Evolutionary conservation across 371 early-diverging fungal genomes (phyloP).

Genomic region (Mucor plumbeus): DNA sequence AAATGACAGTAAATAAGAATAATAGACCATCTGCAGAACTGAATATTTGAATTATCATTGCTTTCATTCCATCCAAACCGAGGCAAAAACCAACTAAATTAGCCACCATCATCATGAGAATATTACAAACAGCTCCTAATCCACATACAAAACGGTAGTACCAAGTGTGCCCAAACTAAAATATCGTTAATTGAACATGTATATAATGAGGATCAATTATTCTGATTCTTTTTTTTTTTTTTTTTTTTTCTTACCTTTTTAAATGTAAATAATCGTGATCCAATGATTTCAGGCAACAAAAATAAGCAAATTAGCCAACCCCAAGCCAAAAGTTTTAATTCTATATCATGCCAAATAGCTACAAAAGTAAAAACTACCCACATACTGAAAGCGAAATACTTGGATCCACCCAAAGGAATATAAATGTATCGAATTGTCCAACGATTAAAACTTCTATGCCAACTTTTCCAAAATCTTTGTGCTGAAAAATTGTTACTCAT

Average conservation of each 20-base stretch:
- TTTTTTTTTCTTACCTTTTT: slow-evolving; percentile 43
- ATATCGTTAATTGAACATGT: background rate
- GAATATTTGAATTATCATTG: slow-evolving; percentile 61
- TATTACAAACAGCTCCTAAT: slow-evolving; percentile 83
- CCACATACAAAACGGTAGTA: slow-evolving; percentile 86
- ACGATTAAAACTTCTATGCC: slow-evolving; percentile 92
- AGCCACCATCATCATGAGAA: slow-evolving; percentile 92
- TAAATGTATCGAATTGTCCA: slow-evolving; percentile 93
- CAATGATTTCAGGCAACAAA: slow-evolving; percentile 84
- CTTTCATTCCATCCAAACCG: slow-evolving; percentile 82
- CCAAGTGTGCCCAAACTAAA: slow-evolving; percentile 63
- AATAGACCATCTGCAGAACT: slow-evolving; percentile 48
- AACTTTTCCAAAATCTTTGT: slow-evolving; percentile 90
- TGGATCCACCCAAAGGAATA: slow-evolving; percentile 87
- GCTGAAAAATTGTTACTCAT: slow-evolving; percentile 93
- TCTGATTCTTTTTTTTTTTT: too few relatives aligned
- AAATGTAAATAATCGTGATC: slow-evolving; percentile 63
- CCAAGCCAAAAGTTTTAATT: slow-evolving; percentile 86
- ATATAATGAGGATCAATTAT: background rate
- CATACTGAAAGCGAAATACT: slow-evolving; percentile 69
- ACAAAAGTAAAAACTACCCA: slow-evolving; percentile 93
- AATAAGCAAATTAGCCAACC: slow-evolving; percentile 90
- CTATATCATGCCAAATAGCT: slow-evolving; percentile 94
- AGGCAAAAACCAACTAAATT: slow-evolving; percentile 95
- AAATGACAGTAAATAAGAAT: slow-evolving; percentile 56